Conservation (phyloP, 495 filamentous ascomycete genomes). For the Aspergillus campestris region DNA sequence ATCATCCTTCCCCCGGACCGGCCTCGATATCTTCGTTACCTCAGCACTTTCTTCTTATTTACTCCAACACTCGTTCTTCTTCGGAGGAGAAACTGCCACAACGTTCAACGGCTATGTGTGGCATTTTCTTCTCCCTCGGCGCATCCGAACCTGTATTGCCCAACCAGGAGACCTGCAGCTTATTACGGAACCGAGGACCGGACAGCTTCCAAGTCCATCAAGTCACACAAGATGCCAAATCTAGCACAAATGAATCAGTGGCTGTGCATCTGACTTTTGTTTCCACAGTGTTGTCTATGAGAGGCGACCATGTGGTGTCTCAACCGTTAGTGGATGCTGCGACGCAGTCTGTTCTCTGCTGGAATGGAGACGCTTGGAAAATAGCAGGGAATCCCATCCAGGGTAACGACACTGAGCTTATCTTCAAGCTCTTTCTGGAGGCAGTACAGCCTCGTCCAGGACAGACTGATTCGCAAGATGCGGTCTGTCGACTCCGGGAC, state of each 20-base stretch:
- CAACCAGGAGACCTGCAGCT: conserved; percentile 28
- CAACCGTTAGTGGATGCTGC: conserved; percentile 62
- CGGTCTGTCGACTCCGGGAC: conserved; percentile 33
- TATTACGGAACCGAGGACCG: conserved; percentile 48
- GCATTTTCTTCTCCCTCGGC: conserved; percentile 53
- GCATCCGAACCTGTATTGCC: conserved; percentile 22
- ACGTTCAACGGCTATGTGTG: conserved; percentile 44
- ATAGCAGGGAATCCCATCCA: conserved; percentile 44
- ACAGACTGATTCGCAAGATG: conserved; percentile 7
- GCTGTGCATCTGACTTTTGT: conserved; percentile 49
- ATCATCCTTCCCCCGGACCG: conserved; percentile 21
- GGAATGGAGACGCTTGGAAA: conserved; percentile 98
- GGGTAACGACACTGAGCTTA: conserved; percentile 68
- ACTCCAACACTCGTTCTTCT: not conserved
- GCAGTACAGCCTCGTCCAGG: conserved; percentile 23
- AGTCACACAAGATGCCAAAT: conserved; percentile 15
- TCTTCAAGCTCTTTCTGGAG: conserved; percentile 57
- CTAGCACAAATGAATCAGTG: not conserved
- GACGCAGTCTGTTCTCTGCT: conserved; percentile 74
- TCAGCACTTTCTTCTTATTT: not conserved
- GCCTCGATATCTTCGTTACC: not conserved
- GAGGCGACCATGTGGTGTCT: conserved; percentile 58
- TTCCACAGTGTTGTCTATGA: conserved; percentile 79
- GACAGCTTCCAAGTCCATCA: conserved; percentile 39
- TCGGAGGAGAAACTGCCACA: not conserved